Conservation (phyloP, 129 eudicot species). For the Ambrosia artemisiifolia region DNA sequence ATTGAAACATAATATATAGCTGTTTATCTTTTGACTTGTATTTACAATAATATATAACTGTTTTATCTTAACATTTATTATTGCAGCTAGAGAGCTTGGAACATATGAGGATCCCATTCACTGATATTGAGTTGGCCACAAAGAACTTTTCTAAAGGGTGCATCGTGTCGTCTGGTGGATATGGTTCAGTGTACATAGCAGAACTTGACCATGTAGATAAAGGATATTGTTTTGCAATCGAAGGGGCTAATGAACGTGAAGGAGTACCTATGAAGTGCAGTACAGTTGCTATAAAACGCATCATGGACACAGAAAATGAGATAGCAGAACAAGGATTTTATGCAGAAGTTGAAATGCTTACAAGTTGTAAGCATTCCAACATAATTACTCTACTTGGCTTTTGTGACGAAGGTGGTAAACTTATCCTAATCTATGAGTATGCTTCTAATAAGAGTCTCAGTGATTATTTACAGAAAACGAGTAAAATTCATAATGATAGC, state of each 20-base stretch:
- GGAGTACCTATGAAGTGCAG: neutral
- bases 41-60: too few species aligned
- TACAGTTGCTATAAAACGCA: slow-evolving; percentile 5
- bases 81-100: neutral
- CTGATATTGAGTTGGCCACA: neutral
- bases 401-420: neutral
- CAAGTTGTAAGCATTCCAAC: slow-evolving; percentile 1
- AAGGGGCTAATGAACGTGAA: neutral
- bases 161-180: neutral
- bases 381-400: slow-evolving; percentile 14
- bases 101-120: neutral
- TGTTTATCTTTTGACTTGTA: too few species aligned
- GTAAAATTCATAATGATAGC: neutral
- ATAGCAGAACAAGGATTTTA: neutral
- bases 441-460: neutral
- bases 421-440: slow-evolving; percentile 5
- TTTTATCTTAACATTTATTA: too few species aligned
- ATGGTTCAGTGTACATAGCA: neutral
- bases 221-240: neutral
- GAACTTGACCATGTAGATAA: slow-evolving; percentile 2
- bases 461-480: neutral
- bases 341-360: slow-evolving; percentile 5
- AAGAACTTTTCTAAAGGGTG: neutral
- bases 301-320: neutral
- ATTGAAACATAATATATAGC: too few species aligned